Base-by-base conservation (phyloP, 345 rosid genomes). In the Dipteronia dyeriana region DNA sequence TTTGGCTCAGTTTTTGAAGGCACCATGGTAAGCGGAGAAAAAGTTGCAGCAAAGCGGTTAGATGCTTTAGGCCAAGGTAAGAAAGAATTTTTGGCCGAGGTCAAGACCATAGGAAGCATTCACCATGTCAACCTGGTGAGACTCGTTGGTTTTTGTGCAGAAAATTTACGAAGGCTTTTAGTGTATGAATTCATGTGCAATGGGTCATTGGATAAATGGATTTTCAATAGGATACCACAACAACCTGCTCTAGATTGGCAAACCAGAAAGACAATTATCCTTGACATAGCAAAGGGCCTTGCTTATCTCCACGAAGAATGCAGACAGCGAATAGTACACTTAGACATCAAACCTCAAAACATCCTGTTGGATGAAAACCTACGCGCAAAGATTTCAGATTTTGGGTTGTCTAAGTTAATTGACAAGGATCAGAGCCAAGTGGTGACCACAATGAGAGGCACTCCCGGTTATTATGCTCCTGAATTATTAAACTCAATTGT, bases 121-220 rank as follows among this genome's bases (percentile, higher is more conserved):
- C 66, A 62, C 39, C 66, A 62, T 62, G 6, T 62, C 39, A 62
- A 62, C 66, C 6, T 62, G 66, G 66, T 62, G 29, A 62, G 66
- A 62, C 16, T 62, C 1, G 2, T 62, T 62, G 66, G 66, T 0
- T 49, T 49, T 49, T 49, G 54, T 49, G 1, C 54, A 12, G 54
- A 49, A 49, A 49, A 49, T 2, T 62, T 29, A 4, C 66, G 26
- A 0, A 62, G 66, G 39, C 66, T 62, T 62, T 25, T 62, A 14
- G 66, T 62, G 1, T 62, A 62, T 62, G 66, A 62, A 13, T 25
- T 25, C 2, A 26, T 62, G 66, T 12, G 34, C 6, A 62, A 62
- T 25, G 66, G 66, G 0, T 62, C 66, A 23, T 25, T 62, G 29
- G 66, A 62, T 5, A 62, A 62, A 62, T 62, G 66, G 66, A 62